A percentile compares a stretch with the other conserved stretches of the same genome.
These are phyloP conservation scores for Chlorella sp. DNA, from an alignment of 139 green algal genomes.

Conservation along the genomic window DNA sequence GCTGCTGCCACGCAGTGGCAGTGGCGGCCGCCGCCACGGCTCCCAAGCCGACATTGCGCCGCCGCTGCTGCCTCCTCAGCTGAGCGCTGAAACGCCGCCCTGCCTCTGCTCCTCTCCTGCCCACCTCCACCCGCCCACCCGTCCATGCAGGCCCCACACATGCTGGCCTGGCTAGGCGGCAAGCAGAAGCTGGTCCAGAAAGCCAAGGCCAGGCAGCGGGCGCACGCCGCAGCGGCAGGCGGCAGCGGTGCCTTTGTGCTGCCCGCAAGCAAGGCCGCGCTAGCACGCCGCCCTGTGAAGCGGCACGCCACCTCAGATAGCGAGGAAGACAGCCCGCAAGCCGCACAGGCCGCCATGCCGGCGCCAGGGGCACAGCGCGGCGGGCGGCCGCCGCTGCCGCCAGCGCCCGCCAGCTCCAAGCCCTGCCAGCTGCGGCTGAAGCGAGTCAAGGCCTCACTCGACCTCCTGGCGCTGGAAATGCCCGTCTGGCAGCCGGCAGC, in stretches of 20 bases:
- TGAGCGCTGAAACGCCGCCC: background rate
- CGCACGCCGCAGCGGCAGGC: background rate
- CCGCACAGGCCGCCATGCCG: background rate
- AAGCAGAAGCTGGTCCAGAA: background rate
- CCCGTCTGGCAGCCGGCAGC: background rate
- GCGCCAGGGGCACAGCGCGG: background rate
- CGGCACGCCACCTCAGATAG: background rate
- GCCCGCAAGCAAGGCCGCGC: no score
- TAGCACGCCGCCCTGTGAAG: background rate
- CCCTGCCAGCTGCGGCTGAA: background rate
- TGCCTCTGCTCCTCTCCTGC: background rate
- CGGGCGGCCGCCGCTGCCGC: background rate
- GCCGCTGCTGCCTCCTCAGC: no score
- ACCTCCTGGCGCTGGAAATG: background rate
- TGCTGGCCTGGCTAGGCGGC: conserved; percentile 12
- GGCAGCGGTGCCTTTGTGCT: background rate
- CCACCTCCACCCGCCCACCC: no score
- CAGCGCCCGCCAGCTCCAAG: background rate
- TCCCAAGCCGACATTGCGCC: no score
- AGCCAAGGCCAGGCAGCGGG: background rate
- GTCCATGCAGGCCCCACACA: background rate
- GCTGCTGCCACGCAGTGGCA: no score
- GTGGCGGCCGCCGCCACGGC: no score
- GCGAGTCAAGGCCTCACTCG: background rate
- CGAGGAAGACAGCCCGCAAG: background rate